phyloP scores from a whole-genome alignment of 2,329 filamentous ascomycete species.

The Xylariales sp. region DNA sequence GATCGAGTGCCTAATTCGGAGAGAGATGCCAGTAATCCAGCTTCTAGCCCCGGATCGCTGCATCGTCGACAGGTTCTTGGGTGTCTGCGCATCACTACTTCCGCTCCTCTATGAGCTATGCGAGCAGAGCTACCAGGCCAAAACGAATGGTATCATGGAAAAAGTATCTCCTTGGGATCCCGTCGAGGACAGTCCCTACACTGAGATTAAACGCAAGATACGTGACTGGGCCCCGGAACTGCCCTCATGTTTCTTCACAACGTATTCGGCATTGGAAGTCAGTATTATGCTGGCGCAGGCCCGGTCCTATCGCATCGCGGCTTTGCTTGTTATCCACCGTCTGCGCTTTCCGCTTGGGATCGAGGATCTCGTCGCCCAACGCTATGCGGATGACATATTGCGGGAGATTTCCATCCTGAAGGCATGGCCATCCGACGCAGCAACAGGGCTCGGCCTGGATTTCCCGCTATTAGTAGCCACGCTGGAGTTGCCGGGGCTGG shows the following conservation, averaged over 20 bases:
- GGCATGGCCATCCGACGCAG: slow-evolving; percentile 3
- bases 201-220: slow-evolving; percentile 8
- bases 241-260: slow-evolving; percentile 13
- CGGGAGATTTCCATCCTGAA: slow-evolving; percentile 5
- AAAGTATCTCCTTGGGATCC: neutral
- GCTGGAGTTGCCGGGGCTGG: slow-evolving; percentile 3
- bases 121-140: slow-evolving; percentile 17
- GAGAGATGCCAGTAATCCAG: slow-evolving; percentile 26
- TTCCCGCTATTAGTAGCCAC: slow-evolving; percentile 9
- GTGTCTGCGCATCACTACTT: slow-evolving; percentile 24
- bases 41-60: slow-evolving; percentile 14
- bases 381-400: slow-evolving; percentile 7
- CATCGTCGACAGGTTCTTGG: slow-evolving; percentile 25
- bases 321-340: slow-evolving; percentile 25
- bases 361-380: slow-evolving; percentile 15
- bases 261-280: slow-evolving; percentile 21
- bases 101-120: slow-evolving; percentile 28
- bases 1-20: slow-evolving; percentile 23
- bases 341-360: slow-evolving; percentile 25
- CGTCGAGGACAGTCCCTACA: slow-evolving; percentile 8
- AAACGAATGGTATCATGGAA: slow-evolving; percentile 8
- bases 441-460: slow-evolving; percentile 2
- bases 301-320: slow-evolving; percentile 23
- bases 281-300: slow-evolving; percentile 25
- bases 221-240: slow-evolving; percentile 9